A percentile compares a stretch with the other conserved stretches of the same genome.
Evolutionary conservation across 805 yeast species (phyloP).

Genomic region (Clavispora asparagi): DNA sequence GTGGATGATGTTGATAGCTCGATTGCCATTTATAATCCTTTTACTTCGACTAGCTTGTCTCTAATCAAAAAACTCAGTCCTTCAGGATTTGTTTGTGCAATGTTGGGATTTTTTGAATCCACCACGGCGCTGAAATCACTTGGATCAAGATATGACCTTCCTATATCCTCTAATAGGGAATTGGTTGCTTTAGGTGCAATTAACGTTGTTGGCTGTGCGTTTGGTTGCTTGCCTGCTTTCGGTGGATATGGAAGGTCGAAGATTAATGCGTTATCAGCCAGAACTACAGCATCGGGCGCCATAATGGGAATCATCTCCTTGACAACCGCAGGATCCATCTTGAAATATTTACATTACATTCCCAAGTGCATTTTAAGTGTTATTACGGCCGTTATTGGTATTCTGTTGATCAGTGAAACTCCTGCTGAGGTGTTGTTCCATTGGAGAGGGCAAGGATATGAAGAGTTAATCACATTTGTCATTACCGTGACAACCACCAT

Average conservation of each 20-base stretch:
- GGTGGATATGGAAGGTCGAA: slow-evolving; percentile 96
- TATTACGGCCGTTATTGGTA: slow-evolving; percentile 69
- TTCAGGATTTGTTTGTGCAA: slow-evolving; percentile 67
- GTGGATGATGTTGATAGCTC: slow-evolving; percentile 43
- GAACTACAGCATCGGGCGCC: slow-evolving; percentile 77
- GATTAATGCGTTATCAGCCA: slow-evolving; percentile 79
- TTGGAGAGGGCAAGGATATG: slow-evolving; percentile 65
- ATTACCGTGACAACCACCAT: slow-evolving; percentile 63
- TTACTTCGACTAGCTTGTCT: slow-evolving; percentile 43
- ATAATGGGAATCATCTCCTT: slow-evolving; percentile 76
- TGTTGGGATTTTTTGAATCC: slow-evolving; percentile 87
- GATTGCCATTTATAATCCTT: slow-evolving; percentile 51
- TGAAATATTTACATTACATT: slow-evolving; percentile 61
- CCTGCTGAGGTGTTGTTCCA: slow-evolving; percentile 62
- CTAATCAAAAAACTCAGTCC: slow-evolving; percentile 58
- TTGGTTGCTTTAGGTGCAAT: slow-evolving; percentile 82
- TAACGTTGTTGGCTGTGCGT: slow-evolving; percentile 59
- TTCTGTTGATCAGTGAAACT: slow-evolving; percentile 59
- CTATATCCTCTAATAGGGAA: slow-evolving; percentile 84
- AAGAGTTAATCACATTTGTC: slow-evolving; percentile 64
- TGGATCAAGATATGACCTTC: slow-evolving; percentile 65
- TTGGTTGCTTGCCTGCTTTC: slow-evolving; percentile 79
- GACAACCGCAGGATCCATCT: slow-evolving; percentile 53
- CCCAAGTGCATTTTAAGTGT: slow-evolving; percentile 80
- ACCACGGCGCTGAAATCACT: slow-evolving; percentile 88